Percentiles rank a stretch among this genome's conserved stretches.
phyloP scores from a whole-genome alignment of 2,329 filamentous ascomycete genomes.

The Zasmidium angulare region DNA sequence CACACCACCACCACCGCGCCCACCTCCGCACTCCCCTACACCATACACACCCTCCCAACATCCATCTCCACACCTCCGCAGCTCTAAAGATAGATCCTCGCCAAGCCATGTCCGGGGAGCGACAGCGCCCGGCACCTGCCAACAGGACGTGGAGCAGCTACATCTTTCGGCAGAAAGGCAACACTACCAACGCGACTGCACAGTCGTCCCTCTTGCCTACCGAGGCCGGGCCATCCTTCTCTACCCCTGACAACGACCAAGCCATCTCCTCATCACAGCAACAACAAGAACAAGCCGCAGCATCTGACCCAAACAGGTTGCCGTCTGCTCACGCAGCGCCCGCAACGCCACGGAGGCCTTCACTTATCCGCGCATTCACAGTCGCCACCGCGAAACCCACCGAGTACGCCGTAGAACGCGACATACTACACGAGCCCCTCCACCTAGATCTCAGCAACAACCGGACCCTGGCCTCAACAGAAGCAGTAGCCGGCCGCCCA shows the following conservation, averaged over 20 bases:
- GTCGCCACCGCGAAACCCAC: not conserved
- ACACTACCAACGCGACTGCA: not conserved
- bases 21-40: not conserved
- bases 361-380: constrained; percentile 1
- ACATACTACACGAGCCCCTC: not conserved
- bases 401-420: not conserved
- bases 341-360: not conserved
- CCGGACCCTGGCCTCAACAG: constrained; percentile 5
- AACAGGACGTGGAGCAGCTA: not conserved
- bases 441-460: not conserved
- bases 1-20: not conserved
- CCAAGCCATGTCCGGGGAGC: not conserved
- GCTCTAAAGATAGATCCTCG: not conserved
- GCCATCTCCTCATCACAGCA: not conserved
- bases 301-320: constrained; percentile 21
- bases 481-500: not conserved
- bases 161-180: not conserved
- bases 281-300: no score
- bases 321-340: constrained; percentile 19
- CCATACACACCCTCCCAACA: not conserved
- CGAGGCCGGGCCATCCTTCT: not conserved
- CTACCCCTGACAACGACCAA: constrained; percentile 1
- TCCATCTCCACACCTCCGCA: not conserved
- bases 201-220: not conserved
- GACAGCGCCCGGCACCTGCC: not conserved